Percentiles rank a stretch among this genome's conserved stretches.
Evolutionary conservation across 2,329 filamentous ascomycete species (phyloP).

Genomic region (Fusarium liriodendri): DNA sequence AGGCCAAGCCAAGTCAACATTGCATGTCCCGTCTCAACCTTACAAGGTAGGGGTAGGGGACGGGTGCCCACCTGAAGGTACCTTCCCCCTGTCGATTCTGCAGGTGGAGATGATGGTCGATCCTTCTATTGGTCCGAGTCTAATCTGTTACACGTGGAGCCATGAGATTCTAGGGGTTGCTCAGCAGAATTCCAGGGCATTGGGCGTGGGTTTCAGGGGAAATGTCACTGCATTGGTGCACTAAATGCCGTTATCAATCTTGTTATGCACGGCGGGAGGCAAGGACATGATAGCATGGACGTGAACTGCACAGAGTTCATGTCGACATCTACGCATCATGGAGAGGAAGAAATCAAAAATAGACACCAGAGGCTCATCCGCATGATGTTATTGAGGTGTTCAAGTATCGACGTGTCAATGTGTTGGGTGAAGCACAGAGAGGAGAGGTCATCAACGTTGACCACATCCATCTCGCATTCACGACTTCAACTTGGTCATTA

Average conservation of each 20-base stretch:
- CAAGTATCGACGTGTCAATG: background rate
- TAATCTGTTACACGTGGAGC: conserved; percentile 3
- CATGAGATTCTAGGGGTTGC: conserved; percentile 13
- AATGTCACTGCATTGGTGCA: conserved; percentile 3
- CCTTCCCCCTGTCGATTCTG: conserved; percentile 12
- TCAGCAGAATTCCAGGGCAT: conserved; percentile 19
- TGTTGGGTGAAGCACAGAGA: background rate
- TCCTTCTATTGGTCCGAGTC: conserved; percentile 15
- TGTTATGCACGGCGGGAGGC: conserved; percentile 4
- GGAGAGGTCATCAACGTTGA: background rate
- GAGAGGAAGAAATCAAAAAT: background rate
- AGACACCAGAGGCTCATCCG: background rate
- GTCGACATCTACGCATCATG: background rate
- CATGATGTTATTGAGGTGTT: background rate
- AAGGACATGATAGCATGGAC: background rate
- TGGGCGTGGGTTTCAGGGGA: conserved; percentile 3
- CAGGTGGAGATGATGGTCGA: conserved; percentile 16
- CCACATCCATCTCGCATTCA: background rate
- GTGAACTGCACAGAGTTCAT: background rate
- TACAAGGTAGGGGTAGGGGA: background rate
- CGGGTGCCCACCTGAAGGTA: background rate
- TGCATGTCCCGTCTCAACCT: background rate
- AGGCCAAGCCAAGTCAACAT: background rate
- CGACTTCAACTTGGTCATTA: background rate
- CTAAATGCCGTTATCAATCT: conserved; percentile 21